These are phyloP conservation scores for Thermoascus crustaceus DNA, from an alignment of 2,329 filamentous ascomycete species.

Conservation along the genomic window DNA sequence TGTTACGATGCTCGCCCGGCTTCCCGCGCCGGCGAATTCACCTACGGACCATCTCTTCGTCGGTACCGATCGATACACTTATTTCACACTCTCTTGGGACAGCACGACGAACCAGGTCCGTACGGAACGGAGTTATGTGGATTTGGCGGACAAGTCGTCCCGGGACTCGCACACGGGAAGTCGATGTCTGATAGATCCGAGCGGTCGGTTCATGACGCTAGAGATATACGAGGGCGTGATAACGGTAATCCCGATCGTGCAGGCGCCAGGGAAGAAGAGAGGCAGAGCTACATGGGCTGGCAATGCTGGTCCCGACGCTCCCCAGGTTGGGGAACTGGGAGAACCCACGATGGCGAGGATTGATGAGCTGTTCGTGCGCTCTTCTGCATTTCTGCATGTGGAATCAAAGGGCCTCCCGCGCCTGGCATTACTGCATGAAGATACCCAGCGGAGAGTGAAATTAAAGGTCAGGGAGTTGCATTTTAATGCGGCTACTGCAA, in stretches of 20 bases:
- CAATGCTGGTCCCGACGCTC: slow-evolving; percentile 18
- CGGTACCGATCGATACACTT: slow-evolving; percentile 80
- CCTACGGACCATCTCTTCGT: slow-evolving; percentile 80
- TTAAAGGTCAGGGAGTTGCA: slow-evolving; percentile 49
- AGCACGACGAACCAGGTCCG: slow-evolving; percentile 43
- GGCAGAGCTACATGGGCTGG: slow-evolving; percentile 15
- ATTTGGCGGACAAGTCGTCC: slow-evolving; percentile 53
- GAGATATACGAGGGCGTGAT: slow-evolving; percentile 63
- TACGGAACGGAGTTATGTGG: slow-evolving; percentile 52
- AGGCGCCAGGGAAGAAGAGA: slow-evolving; percentile 44
- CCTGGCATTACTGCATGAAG: slow-evolving; percentile 58
- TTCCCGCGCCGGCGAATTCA: slow-evolving; percentile 55
- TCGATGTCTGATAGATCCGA: slow-evolving; percentile 75
- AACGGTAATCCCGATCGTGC: slow-evolving; percentile 54
- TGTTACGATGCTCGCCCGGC: slow-evolving; percentile 65
- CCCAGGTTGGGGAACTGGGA: slow-evolving; percentile 48
- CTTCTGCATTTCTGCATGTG: slow-evolving; percentile 57
- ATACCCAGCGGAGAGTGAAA: slow-evolving; percentile 49
- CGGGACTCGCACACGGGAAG: slow-evolving; percentile 75
- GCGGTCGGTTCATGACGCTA: slow-evolving; percentile 57
- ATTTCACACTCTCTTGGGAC: slow-evolving; percentile 87
- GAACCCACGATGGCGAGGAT: slow-evolving; percentile 55
- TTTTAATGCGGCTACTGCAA: slow-evolving; percentile 39
- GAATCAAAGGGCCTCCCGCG: slow-evolving; percentile 45
- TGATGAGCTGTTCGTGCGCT: slow-evolving; percentile 58